A percentile compares a stretch with the other conserved stretches of the same genome.
phyloP scores from a whole-genome alignment of 2,329 filamentous ascomycete genomes.

The Xylariaceae sp. region DNA sequence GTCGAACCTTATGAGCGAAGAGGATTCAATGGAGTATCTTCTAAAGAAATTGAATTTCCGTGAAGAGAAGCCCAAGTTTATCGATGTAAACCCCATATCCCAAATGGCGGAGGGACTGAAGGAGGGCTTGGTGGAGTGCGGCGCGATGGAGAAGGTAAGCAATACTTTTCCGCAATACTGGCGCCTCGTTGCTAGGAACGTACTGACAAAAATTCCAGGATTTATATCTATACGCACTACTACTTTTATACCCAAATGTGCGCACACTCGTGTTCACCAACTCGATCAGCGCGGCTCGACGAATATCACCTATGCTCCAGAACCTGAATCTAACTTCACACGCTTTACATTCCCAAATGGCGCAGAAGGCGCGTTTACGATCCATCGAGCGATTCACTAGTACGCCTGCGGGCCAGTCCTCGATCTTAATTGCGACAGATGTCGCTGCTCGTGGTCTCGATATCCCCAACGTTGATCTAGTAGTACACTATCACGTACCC shows the following conservation, averaged over 20 bases:
- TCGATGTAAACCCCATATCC: slow-evolving; percentile 82
- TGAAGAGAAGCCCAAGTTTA: slow-evolving; percentile 76
- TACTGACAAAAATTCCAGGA: slow-evolving; percentile 48
- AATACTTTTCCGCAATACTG: not conserved
- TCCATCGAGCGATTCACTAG: slow-evolving; percentile 84
- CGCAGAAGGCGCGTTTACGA: slow-evolving; percentile 89
- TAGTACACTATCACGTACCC: slow-evolving; percentile 93
- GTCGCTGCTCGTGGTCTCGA: slow-evolving; percentile 91
- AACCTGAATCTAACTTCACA: slow-evolving; percentile 72
- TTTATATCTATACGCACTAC: slow-evolving; percentile 82
- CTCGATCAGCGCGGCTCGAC: slow-evolving; percentile 86
- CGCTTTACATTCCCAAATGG: slow-evolving; percentile 87
- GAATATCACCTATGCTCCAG: slow-evolving; percentile 76
- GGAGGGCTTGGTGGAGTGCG: slow-evolving; percentile 88
- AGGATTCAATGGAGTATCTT: slow-evolving; percentile 87
- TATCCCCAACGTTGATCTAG: slow-evolving; percentile 80
- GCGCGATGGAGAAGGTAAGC: slow-evolving; percentile 80
- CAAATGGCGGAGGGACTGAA: slow-evolving; percentile 84
- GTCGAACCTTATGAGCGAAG: slow-evolving; percentile 61
- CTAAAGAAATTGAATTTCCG: slow-evolving; percentile 85
- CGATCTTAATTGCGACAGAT: slow-evolving; percentile 85
- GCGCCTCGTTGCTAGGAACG: not conserved
- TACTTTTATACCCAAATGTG: slow-evolving; percentile 74
- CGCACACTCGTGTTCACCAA: slow-evolving; percentile 92
- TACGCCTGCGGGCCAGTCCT: slow-evolving; percentile 45